Percentiles rank a stretch among this genome's conserved stretches.
Evolutionary conservation across 2,329 filamentous ascomycete species (phyloP).

Genomic region (Rosellinia necatrix): DNA sequence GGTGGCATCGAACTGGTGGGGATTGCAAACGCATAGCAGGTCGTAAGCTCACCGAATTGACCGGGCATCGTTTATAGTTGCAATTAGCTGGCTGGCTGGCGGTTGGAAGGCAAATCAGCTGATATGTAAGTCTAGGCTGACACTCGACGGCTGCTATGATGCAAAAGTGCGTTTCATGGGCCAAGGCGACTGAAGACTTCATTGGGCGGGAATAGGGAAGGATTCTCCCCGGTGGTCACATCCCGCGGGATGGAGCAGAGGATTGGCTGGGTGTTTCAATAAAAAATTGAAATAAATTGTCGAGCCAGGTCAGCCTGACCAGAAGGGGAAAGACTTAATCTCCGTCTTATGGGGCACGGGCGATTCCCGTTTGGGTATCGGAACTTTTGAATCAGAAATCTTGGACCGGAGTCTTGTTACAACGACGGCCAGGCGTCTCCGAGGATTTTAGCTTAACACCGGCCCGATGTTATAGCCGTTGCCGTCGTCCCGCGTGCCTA

Average conservation of each 20-base stretch:
- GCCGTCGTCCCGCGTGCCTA: no score
- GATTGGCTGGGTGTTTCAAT: conserved; percentile 1
- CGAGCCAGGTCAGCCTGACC: conserved; percentile 5
- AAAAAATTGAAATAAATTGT: conserved; percentile 8
- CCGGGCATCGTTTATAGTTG: no score
- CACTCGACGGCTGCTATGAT: not conserved
- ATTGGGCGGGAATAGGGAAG: conserved; percentile 8
- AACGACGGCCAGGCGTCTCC: conserved; percentile 18
- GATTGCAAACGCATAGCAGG: no score
- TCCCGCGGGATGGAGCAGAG: conserved; percentile 10
- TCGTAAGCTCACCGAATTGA: no score
- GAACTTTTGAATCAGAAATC: conserved; percentile 7
- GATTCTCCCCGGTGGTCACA: conserved; percentile 18
- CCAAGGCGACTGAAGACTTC: not conserved
- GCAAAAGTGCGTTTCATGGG: conserved; percentile 1
- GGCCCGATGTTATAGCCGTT: conserved; percentile 2
- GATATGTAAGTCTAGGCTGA: not conserved
- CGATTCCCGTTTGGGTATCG: conserved; percentile 16
- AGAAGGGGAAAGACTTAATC: conserved; percentile 27
- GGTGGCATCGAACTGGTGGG: no score
- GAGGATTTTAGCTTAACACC: conserved; percentile 22
- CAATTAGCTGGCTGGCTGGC: no score
- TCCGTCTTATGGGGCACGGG: conserved; percentile 17
- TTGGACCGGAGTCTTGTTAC: conserved; percentile 2
- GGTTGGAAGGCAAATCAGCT: no score